Base-by-base conservation (phyloP, 1,284 basidiomycete genomes). In the Cutaneotrichosporon cyanovorans region DNA sequence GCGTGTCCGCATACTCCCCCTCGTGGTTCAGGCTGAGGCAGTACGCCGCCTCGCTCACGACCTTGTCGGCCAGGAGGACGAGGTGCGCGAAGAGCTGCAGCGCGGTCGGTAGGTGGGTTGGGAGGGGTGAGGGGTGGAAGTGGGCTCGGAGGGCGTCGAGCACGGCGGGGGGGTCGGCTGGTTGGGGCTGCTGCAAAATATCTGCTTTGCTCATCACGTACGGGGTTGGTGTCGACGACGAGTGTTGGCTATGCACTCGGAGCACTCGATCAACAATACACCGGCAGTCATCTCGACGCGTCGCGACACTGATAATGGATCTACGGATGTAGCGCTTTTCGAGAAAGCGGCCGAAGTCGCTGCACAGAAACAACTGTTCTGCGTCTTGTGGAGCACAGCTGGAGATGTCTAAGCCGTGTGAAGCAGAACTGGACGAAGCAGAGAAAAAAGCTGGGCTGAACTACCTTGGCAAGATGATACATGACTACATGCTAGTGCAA, bases 41-140 rank as follows among this genome's bases (percentile, higher is more conserved):
- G n/a, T 38, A 37, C 1, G 6, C 10, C 1, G 62, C 58, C 45
- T 63, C 56, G 4, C 16, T 32, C 7, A 37, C 34, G 10, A 64
- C 42, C 16, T 40, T 37, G 0, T 31, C 19, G 10, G 55, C 46
- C 12, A 62, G 74, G 16, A 63, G 51, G 19, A 58, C 50, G 19
- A 65, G 35, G 45, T 65, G 61, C 5, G 61, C 61, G 45, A 56
- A 60, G 35, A 65, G 55, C 16, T 59, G 45, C 3, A 67, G 57
- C 11, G 53, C 39, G 4, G 48, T 40, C 19, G 58, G 59, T 11
- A 65, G 51, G 15, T 40, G 38, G 5, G 38, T 21, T 5, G 50
- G 34, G 4, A 61, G n/a, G 2, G 57, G 54, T 1, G 42, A 15
- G 9, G 63, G 63, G 15, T 40, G 30, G 32, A 62, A 46, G 22